Evolutionary conservation across 768 basidiomycete genomes (phyloP).

Genomic region (Lactarius tabidus): DNA sequence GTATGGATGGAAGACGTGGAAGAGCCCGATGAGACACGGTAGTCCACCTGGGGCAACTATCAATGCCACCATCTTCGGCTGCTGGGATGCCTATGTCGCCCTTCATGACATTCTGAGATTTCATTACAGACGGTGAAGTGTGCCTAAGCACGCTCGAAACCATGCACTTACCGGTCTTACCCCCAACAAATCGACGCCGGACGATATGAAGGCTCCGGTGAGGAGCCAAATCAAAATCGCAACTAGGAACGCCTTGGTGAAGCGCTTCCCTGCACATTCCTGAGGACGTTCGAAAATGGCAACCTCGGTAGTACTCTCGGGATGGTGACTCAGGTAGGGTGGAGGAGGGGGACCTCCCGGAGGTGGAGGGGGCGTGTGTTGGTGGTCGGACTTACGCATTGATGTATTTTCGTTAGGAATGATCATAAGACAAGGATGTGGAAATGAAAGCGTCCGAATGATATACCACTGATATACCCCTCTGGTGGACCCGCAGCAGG

Average conservation of each 20-base stretch:
- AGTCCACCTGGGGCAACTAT: slow-evolving; percentile 6
- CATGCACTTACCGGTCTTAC: slow-evolving; percentile 14
- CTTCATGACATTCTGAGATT: slow-evolving; percentile 2
- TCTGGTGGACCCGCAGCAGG: too few relatives aligned
- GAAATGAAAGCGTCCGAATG: too few relatives aligned
- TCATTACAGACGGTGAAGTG: slow-evolving; percentile 1
- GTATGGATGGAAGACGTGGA: slow-evolving; percentile 20
- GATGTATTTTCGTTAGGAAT: not conserved
- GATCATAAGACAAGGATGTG: slow-evolving; percentile 1
- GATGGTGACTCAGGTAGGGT: slow-evolving; percentile 10
- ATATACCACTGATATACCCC: too few relatives aligned
- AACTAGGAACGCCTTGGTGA: slow-evolving; percentile 30
- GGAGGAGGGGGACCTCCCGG: not conserved
- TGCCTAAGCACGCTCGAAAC: slow-evolving; percentile 20
- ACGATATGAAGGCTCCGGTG: slow-evolving; percentile 17
- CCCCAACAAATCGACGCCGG: slow-evolving; percentile 2
- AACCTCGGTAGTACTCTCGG: not conserved
- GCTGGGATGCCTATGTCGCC: not conserved
- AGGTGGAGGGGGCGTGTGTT: not conserved
- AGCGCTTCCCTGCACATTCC: slow-evolving; percentile 24
- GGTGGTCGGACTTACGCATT: not conserved
- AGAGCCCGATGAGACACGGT: slow-evolving; percentile 25
- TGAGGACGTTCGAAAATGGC: not conserved
- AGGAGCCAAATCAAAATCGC: slow-evolving; percentile 30
- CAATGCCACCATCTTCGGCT: not conserved